Evolutionary conservation across 1,284 basidiomycete species (phyloP), one percentile per base, ranked within the genome.

Genomic region (Exsudoporus floridanus): DNA sequence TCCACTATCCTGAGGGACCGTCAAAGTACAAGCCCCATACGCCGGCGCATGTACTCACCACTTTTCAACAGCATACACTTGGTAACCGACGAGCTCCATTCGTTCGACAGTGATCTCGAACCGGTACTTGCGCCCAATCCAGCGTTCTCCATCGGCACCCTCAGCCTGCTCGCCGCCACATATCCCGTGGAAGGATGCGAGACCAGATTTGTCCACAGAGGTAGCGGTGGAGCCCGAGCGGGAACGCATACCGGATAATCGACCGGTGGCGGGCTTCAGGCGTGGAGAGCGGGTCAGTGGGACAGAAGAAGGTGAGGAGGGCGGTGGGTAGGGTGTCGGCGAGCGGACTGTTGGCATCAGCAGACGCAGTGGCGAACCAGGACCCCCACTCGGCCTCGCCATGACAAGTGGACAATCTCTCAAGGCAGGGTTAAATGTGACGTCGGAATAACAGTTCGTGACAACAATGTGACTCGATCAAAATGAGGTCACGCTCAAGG

Each of bases 31-130:
- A 48, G 36, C 16, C 8, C 12, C 25, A 41, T 5, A n/a, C 28
- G 47, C 14, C 10, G 33, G 25, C 12, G 49, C 35, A 10, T 16
- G 45, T n/a, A 44, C 76, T 50, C 61, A 83, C 88, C 89, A 92
- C 70, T 87, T 88, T 74, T 92, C 86, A 8, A 92, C 90, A 0
- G 88, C 89, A 67, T 90, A 90, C 54, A 91, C 76, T 69, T 90
- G 87, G 70, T 83, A 90, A 2, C 85, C 85, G 30, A 68, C 67
- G 35, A 83, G 63, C 45, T 79, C 73, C 28, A 78, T 60, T 28
- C 72, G 69, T 43, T 79, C 77, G 47, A 75, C 50, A 10, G 74
- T 75, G 38, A 81, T 68, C 60, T 81, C 76, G 51, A 82, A 77
- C 43, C 66, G 71, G 43, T 65, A 63, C 49, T 57, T 64, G 36